Base-by-base conservation (phyloP, 768 basidiomycete species). In the Boletus sp. region DNA sequence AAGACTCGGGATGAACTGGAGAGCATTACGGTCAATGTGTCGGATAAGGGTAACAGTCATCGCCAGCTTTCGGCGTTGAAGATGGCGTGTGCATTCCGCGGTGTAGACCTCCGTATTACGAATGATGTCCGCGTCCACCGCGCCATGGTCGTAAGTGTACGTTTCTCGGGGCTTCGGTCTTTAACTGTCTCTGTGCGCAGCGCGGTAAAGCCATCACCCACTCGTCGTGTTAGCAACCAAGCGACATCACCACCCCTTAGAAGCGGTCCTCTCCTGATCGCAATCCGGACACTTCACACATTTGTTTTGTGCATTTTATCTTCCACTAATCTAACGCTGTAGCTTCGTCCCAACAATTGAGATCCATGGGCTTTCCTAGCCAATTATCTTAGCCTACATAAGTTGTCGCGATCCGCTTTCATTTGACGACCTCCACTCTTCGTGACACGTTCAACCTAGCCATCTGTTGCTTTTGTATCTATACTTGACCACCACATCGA, bases 71-170 rank as follows among this genome's bases (percentile, higher is more conserved):
- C 80, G 23, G 73, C 74, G 37, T 71, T 90, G 55, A 82, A 78
- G 70, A 83, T 85, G 60, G 79, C 79, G 5, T 90, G 88, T 67
- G 84, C 83, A 15, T 75, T 76, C 61, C 75, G 76, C 55, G 86
- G 86, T 44, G 74, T 88, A 42, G 78, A 79, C 29, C 66, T 88
- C 59, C 68, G 70, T 50, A 68, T 83, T 34, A 79, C 79, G 29
- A 69, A 67, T 44, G 79, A 85, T 61, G 72, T 87, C 39, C 69
- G 72, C 54, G 67, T 67, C 52, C 84, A 85, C 68, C 80, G 87
- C 47, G 62, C 72, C 41, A 65, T 79, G 61, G 66, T 75, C 53
- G 82, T 85, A 64, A 65, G 83, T 75, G 53, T 41, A 34, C 57
- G 49, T 57, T 34, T 47, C 49, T 42, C 50, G 48, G 47, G 43